Percentiles rank a stretch among this genome's conserved stretches.
phyloP scores from a whole-genome alignment of 768 basidiomycete genomes.

The Phaffia australis region DNA sequence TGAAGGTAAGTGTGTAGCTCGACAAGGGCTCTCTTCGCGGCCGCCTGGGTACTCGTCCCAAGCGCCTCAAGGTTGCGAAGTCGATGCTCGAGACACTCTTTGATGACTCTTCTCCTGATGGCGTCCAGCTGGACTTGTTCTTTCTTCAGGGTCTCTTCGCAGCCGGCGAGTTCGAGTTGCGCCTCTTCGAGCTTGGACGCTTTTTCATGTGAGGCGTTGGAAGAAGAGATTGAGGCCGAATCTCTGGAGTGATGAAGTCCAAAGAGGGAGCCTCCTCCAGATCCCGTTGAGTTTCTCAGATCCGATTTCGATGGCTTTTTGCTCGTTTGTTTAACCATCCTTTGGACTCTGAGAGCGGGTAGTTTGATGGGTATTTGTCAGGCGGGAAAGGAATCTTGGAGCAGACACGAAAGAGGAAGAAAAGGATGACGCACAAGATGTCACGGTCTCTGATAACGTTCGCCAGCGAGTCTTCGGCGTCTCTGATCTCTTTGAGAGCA shows the following conservation, averaged over 20 bases:
- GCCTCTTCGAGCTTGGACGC: constrained; percentile 23
- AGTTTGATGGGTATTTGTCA: neutral
- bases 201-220: constrained; percentile 14
- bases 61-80: constrained; percentile 13
- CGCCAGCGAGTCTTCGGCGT: constrained; percentile 24
- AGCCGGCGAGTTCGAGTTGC: constrained; percentile 23
- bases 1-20: constrained; percentile 20
- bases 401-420: neutral
- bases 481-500: constrained; percentile 25
- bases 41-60: constrained; percentile 10
- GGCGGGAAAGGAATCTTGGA: neutral
- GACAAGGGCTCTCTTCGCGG: constrained; percentile 20
- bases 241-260: constrained; percentile 6
- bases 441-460: constrained; percentile 24
- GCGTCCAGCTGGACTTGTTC: constrained; percentile 18
- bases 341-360: constrained; percentile 18
- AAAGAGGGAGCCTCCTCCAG: constrained; percentile 2
- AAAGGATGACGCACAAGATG: constrained; percentile 20
- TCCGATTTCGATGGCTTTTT: constrained; percentile 26
- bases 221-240: constrained; percentile 11
- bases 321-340: constrained; percentile 26
- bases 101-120: constrained; percentile 19
- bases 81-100: constrained; percentile 14
- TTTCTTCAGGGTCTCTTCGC: constrained; percentile 22
- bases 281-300: neutral